A percentile compares a stretch with the other conserved stretches of the same genome.
Conservation (phyloP, 225 moss, liverwort and hornwort genomes). For the Polytrichum formosum region DNA sequence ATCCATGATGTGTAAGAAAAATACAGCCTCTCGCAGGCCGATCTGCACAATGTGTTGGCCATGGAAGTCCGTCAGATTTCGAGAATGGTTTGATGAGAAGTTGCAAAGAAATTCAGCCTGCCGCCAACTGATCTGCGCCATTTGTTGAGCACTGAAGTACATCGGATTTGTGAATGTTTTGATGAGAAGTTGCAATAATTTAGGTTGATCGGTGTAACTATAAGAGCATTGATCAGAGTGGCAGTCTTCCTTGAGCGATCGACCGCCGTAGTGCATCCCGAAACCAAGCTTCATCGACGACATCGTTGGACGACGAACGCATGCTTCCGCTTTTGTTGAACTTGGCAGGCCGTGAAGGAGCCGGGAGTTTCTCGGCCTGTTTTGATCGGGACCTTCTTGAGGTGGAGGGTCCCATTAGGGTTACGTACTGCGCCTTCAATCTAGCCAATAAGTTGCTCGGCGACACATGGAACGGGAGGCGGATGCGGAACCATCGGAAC, state of each 20-base stretch:
- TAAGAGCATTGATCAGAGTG: neutral
- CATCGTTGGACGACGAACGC: slow-evolving; percentile 38
- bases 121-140: too few relatives aligned
- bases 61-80: too few relatives aligned
- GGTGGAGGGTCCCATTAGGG: slow-evolving; percentile 12
- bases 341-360: slow-evolving; percentile 13
- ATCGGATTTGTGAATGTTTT: too few relatives aligned
- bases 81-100: too few relatives aligned
- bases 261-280: slow-evolving; percentile 42
- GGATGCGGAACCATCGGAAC: slow-evolving; percentile 28
- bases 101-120: too few relatives aligned
- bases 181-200: too few relatives aligned
- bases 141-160: too few relatives aligned
- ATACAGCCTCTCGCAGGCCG: too few relatives aligned
- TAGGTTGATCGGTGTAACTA: too few relatives aligned
- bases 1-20: too few relatives aligned
- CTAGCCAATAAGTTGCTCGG: slow-evolving; percentile 19
- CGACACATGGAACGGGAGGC: neutral
- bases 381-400: neutral
- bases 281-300: slow-evolving; percentile 49
- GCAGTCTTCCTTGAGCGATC: slow-evolving; percentile 35
- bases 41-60: too few relatives aligned
- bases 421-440: slow-evolving; percentile 29
- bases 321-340: slow-evolving; percentile 4
- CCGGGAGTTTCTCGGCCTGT: neutral